Evolutionary conservation across 2,329 filamentous ascomycete species (phyloP).

Genomic region (Xylariales sp.): DNA sequence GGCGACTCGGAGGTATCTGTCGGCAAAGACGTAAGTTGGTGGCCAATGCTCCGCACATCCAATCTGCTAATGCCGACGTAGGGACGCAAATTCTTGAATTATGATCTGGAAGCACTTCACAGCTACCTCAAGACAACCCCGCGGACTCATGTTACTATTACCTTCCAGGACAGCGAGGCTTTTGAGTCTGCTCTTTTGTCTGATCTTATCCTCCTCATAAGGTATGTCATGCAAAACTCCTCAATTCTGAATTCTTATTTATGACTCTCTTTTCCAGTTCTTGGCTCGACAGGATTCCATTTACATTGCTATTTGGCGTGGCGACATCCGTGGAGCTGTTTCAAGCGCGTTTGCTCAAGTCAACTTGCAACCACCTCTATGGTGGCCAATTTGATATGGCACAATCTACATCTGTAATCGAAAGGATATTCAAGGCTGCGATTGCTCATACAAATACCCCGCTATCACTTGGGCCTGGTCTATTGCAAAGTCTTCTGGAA

Average conservation of each 20-base stretch:
- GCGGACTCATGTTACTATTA: slow-evolving; percentile 61
- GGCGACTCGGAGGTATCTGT: slow-evolving; percentile 46
- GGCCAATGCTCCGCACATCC: neutral
- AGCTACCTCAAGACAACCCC: slow-evolving; percentile 50
- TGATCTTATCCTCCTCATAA: slow-evolving; percentile 65
- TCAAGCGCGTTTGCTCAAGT: slow-evolving; percentile 67
- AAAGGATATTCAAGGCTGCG: slow-evolving; percentile 64
- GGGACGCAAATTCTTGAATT: slow-evolving; percentile 67
- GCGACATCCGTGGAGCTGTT: slow-evolving; percentile 79
- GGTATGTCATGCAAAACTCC: slow-evolving; percentile 40
- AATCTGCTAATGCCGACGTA: slow-evolving; percentile 23
- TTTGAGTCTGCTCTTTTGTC: slow-evolving; percentile 71
- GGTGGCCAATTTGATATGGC: slow-evolving; percentile 75
- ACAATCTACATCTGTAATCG: slow-evolving; percentile 66
- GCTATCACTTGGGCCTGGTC: slow-evolving; percentile 58
- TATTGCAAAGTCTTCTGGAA: slow-evolving; percentile 62
- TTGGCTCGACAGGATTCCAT: slow-evolving; percentile 73
- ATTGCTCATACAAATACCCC: slow-evolving; percentile 53
- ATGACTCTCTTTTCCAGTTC: slow-evolving; percentile 25
- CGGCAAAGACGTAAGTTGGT: slow-evolving; percentile 40
- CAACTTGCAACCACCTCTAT: slow-evolving; percentile 61
- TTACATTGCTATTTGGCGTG: slow-evolving; percentile 73
- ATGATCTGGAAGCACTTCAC: slow-evolving; percentile 70
- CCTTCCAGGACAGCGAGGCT: slow-evolving; percentile 77
- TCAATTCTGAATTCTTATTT: slow-evolving; percentile 26